phyloP scores from a whole-genome alignment of 306 rosid genomes.

The Aeschynomene evenia region DNA sequence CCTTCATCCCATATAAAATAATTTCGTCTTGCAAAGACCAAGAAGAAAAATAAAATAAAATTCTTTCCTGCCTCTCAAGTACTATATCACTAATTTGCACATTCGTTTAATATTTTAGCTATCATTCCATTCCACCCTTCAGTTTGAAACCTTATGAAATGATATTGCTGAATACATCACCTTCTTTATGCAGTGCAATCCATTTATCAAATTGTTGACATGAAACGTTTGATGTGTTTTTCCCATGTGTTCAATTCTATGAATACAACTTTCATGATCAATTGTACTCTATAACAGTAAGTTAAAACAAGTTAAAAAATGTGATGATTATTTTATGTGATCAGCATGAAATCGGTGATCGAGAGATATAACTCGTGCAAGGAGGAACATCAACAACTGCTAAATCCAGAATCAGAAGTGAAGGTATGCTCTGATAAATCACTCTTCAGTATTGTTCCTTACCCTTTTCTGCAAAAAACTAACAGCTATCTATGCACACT shows the following conservation, averaged over 20 bases:
- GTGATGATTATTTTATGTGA: slow-evolving; percentile 22
- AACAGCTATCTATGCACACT: not conserved
- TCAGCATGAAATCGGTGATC: slow-evolving; percentile 63
- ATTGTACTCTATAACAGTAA: not conserved
- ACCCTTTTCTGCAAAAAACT: not conserved
- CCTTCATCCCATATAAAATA: no score
- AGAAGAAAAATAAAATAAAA: no score
- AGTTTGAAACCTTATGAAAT: no score
- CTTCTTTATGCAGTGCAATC: no score
- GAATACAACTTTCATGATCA: not conserved
- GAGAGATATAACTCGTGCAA: slow-evolving; percentile 56
- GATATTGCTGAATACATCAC: no score
- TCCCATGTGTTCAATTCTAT: not conserved
- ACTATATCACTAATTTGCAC: no score
- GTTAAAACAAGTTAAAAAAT: not conserved
- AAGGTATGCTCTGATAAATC: slow-evolving; percentile 48
- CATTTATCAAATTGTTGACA: no score
- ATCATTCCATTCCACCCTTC: no score
- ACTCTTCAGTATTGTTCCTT: slow-evolving; percentile 15
- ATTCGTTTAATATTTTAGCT: no score
- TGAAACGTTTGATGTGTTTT: not conserved
- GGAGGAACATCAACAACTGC: slow-evolving; percentile 54
- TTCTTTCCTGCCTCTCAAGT: no score
- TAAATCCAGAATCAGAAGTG: slow-evolving; percentile 59
- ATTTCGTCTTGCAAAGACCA: no score